These are phyloP conservation scores for Solanum pinnatisectum DNA, from an alignment of 257 asterid species.

Conservation along the genomic window DNA sequence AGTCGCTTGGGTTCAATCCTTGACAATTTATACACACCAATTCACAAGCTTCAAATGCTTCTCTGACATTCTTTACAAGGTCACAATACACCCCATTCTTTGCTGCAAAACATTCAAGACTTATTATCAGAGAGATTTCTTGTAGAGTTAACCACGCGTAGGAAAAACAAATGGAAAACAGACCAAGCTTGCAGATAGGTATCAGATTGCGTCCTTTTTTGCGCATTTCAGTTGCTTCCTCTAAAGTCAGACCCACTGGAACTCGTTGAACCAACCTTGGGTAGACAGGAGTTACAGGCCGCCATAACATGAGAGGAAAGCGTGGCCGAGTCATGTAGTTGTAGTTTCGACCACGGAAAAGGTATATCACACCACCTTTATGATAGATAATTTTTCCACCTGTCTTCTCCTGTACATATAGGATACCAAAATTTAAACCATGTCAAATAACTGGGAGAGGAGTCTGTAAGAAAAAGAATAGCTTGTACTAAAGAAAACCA, in stretches of 20 bases:
- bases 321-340: slow-evolving; percentile 62
- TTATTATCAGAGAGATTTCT: slow-evolving; percentile 5
- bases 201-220: slow-evolving; percentile 56
- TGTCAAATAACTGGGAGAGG: neutral
- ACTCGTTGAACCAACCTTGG: slow-evolving; percentile 63
- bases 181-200: slow-evolving; percentile 89
- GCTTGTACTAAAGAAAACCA: neutral
- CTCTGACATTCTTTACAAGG: slow-evolving; percentile 65
- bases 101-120: slow-evolving; percentile 40
- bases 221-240: slow-evolving; percentile 75
- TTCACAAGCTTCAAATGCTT: slow-evolving; percentile 95
- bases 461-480: neutral
- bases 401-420: slow-evolving; percentile 53
- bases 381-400: slow-evolving; percentile 75
- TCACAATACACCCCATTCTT: slow-evolving; percentile 76
- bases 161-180: slow-evolving; percentile 2
- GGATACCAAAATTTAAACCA: neutral
- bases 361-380: slow-evolving; percentile 72
- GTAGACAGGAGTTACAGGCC: slow-evolving; percentile 78
- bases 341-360: slow-evolving; percentile 90
- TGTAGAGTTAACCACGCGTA: neutral
- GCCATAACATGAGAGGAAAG: slow-evolving; percentile 92
- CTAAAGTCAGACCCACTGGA: slow-evolving; percentile 79
- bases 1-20: slow-evolving; percentile 84
- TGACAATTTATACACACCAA: slow-evolving; percentile 75